Percentiles rank a stretch among this genome's conserved stretches.
These are phyloP conservation scores for Tricholoma terreum DNA, from an alignment of 768 basidiomycete species.

Conservation along the genomic window DNA sequence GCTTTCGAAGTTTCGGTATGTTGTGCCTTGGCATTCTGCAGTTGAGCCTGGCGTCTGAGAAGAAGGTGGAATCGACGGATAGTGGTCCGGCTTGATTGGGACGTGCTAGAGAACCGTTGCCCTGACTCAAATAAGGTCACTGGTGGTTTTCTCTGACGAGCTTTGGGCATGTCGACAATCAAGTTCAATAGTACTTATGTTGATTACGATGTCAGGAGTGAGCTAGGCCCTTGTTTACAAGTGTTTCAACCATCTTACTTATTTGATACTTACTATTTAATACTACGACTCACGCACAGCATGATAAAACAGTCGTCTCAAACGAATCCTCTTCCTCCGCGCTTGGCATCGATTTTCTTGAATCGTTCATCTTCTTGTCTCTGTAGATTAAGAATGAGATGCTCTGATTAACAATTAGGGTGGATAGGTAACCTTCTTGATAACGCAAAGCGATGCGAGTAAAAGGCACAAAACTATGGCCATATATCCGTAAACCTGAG, in stretches of 20 bases:
- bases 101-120: slow-evolving; percentile 42
- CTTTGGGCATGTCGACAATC: slow-evolving; percentile 31
- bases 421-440: slow-evolving; percentile 57
- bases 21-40: slow-evolving; percentile 31
- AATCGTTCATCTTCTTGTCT: slow-evolving; percentile 80
- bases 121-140: neutral
- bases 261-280: no score
- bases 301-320: slow-evolving; percentile 31
- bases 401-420: neutral
- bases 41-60: slow-evolving; percentile 62
- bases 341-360: slow-evolving; percentile 86
- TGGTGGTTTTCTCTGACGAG: slow-evolving; percentile 30
- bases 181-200: no score
- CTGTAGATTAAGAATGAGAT: slow-evolving; percentile 33
- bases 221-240: neutral
- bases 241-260: no score
- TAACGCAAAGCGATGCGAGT: slow-evolving; percentile 80
- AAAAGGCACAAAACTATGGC: slow-evolving; percentile 72
- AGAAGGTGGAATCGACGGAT: slow-evolving; percentile 83
- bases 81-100: slow-evolving; percentile 61
- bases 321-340: slow-evolving; percentile 84
- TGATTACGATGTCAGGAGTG: no score
- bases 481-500: slow-evolving; percentile 78
- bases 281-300: no score
- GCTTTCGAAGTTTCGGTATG: slow-evolving; percentile 26